Evolutionary conservation across 805 yeast species (phyloP), one percentile per base, ranked within the genome.

Genomic region (Wickerhamiella siamensis): DNA sequence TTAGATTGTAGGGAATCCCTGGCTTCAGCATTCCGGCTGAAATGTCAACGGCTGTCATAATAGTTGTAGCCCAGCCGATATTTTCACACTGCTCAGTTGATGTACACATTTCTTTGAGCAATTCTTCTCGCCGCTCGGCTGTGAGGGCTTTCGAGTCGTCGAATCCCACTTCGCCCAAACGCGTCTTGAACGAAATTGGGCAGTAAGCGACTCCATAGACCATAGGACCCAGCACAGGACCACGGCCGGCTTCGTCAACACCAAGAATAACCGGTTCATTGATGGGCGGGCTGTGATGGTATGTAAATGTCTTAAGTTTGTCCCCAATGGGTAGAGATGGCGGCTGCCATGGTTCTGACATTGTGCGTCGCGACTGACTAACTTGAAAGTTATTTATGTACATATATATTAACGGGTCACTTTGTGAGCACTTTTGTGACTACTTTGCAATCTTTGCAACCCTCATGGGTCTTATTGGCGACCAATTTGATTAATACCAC

Each of bases 161-260:
- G 62, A 91, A 91, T 14, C 86, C 95, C 49, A 74, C 79, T 26
- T 69, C 62, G 20, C 71, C 69, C 39, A 79, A 67, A 16, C 68
- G 56, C 1, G 70, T 48, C 48, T 58, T 46, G 62, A 73, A 81
- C 0, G 63, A 58, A 38, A 70, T 67, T 10, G 77, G 60, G 47
- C 94, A 78, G 56, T 84, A 91, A 3, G 91, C 77, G 5, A 84
- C 66, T 3, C 94, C 94, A 55, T 91, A 91, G 2, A 91, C 98
- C 98, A 91, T 91, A 0, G 97, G 94, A 0, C 98, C 98, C 33
- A 93, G 54, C 0, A 93, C 96, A 0, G 99, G 99, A 0, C 99
- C 99, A 50, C 99, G 70, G 1, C 99, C 99, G 0, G 99, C 99
- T 58, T 91, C 99, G 59, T 91, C 99, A 1, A 91, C 94, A 1